Base-by-base conservation (phyloP, 1,139 yeast species). In the Yamadazyma spencermartinsiae region DNA sequence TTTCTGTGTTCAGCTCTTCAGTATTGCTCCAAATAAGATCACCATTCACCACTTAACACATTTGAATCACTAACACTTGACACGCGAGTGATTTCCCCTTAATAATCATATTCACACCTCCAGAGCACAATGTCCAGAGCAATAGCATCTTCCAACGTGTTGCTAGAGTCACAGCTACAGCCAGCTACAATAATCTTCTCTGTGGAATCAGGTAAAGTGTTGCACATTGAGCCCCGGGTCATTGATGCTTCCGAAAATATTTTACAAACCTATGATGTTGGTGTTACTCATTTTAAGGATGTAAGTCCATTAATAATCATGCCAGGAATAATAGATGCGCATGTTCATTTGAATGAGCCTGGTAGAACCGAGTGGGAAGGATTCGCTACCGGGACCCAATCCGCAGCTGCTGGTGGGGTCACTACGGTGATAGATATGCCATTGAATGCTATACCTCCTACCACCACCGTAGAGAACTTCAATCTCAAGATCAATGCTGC, bases 311-410 rank as follows among this genome's bases (percentile, higher is more conserved):
- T 71, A 18, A 76, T 77, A 20, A 73, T 90, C 10, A 70, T 90
- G 70, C 97, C 98, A 0, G 98, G 98, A 1, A 70, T 90, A 28
- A 96, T 90, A 2, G 98, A 90, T 56, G 77, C 95, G 8, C 98
- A 90, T 59, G 97, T 89, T 23, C 97, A 89, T 56, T 68, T 89
- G 52, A 89, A 89, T 60, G 97, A 89, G 61, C 97, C 97, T 0
- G 96, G 96, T 4, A 68, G 96, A 50, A 88, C 96, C 0, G 95
- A 86, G 45, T 89, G 96, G 96, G 97, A 89, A 63, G 97, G 96
- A 1, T 89, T 89, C 58, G 95, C 81, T 34, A 83, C 95, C 0
- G 97, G 97, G 0, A 89, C 97, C 1, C 82, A 82, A 55, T 85
- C 96, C 2, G 96, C 96, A 1, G 94, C 95, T 2, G 73, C 90